Evolutionary conservation across 345 rosid species (phyloP), one percentile per base, ranked within the genome.

Genomic region (Boechera divaricarpa): DNA sequence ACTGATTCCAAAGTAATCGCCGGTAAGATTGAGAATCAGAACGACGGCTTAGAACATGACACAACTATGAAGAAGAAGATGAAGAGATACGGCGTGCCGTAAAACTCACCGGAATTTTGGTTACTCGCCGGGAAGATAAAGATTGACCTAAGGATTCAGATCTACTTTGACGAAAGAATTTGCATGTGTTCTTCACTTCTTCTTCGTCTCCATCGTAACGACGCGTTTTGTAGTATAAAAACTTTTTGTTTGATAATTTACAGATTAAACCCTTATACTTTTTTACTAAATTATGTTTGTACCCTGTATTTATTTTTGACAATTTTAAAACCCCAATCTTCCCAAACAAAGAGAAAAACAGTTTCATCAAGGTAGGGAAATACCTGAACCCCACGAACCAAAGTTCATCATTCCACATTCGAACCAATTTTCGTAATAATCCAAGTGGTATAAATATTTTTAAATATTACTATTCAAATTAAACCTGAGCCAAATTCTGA

Each of bases 51-150:
- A 21, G 24, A 21, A 21, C 24, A 21, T 21, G 24, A 21, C 47
- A 48, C 4, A 58, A 3, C 31, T 65, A 44, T 2, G 47, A 6
- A 21, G 10, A 48, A n/a, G 24, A 21, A 21, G 24, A 21, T 21
- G 18, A 10, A 39, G 63, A 73, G 70, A 16, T 5, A 44, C 0
- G 38, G 10, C 2, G 8, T 24, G 72, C 52, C 51, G 67, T 8
- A 11, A 67, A 67, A 58, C 79, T 75, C 33, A 75, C 79, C 67
- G 72, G 58, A 74, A 44, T 18, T 16, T 55, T 2, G 13, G 18
- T 13, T 44, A 55, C 31, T 3, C 29, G 67, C 5, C 59, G 67
- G 5, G 44, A 58, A 2, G 68, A 39, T 67, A 5, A 41, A 7
- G 74, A 67, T 75, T 24, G 59, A 18, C 45, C n/a, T 5, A 56